A percentile compares a stretch with the other conserved stretches of the same genome.
phyloP scores from a whole-genome alignment of 805 yeast species.

The Ogataea nakhonphanomensis region DNA sequence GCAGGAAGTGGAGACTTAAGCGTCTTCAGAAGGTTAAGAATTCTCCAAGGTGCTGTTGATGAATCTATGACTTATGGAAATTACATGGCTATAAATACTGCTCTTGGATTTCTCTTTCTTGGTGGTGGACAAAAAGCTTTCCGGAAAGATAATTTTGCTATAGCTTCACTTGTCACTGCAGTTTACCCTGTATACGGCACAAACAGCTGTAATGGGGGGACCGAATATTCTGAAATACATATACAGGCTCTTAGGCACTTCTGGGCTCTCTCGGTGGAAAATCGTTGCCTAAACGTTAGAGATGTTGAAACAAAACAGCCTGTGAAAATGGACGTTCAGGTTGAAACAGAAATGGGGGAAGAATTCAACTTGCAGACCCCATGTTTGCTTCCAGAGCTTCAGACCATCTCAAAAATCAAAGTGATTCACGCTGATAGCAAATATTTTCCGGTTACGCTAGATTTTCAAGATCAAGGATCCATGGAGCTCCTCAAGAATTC shows the following conservation, averaged over 20 bases:
- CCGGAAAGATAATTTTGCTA: slow-evolving; percentile 54
- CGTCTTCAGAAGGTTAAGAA: slow-evolving; percentile 67
- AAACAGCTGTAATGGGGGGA: slow-evolving; percentile 12
- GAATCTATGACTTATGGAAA: slow-evolving; percentile 53
- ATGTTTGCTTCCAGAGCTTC: slow-evolving; percentile 60
- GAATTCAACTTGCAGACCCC: slow-evolving; percentile 48
- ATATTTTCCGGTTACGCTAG: slow-evolving; percentile 47
- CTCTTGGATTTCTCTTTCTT: slow-evolving; percentile 81
- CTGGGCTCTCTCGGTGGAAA: slow-evolving; percentile 83
- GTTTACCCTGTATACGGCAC: slow-evolving; percentile 65
- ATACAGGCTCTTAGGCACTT: slow-evolving; percentile 84
- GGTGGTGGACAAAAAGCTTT: slow-evolving; percentile 94
- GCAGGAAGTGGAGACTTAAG: slow-evolving; percentile 90
- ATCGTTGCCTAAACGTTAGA: slow-evolving; percentile 74
- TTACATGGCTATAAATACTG: slow-evolving; percentile 73
- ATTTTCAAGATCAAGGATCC: slow-evolving; percentile 38
- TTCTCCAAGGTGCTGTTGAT: slow-evolving; percentile 56
- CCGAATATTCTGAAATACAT: slow-evolving; percentile 52
- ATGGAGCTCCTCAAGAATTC: slow-evolving; percentile 38
- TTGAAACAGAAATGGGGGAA: slow-evolving; percentile 37
- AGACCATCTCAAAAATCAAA: slow-evolving; percentile 44
- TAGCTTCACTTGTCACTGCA: slow-evolving; percentile 69
- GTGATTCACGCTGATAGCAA: slow-evolving; percentile 39
- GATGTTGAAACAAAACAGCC: slow-evolving; percentile 63
- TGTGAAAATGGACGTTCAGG: slow-evolving; percentile 41